Evolutionary conservation across 2,329 filamentous ascomycete species (phyloP).

Genomic region (Paecilomyces formosus): DNA sequence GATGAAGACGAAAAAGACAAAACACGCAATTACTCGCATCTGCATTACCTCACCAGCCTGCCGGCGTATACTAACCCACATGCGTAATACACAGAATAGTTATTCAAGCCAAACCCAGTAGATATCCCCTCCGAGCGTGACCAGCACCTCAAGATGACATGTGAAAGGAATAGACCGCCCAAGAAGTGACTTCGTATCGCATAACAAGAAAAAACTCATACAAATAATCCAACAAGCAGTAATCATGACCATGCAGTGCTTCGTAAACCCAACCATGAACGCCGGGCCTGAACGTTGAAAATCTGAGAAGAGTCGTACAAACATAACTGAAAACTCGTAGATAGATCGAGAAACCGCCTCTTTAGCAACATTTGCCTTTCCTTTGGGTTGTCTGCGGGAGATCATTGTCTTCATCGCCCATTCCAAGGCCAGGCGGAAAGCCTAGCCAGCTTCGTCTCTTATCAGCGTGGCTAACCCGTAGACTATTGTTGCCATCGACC

Average conservation of each 20-base stretch:
- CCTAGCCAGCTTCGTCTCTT: conserved; percentile 62
- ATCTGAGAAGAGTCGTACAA: not conserved
- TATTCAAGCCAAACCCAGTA: not conserved
- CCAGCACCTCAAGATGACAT: not conserved
- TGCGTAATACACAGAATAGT: not conserved
- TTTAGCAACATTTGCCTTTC: conserved; percentile 36
- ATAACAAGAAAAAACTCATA: not conserved
- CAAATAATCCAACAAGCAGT: not conserved
- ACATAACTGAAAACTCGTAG: conserved; percentile 1
- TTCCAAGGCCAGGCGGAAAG: conserved; percentile 42
- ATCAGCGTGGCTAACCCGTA: conserved; percentile 51
- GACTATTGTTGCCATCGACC: conserved; percentile 48
- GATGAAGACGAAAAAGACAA: not conserved
- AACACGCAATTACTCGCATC: not conserved
- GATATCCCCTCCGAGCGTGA: not conserved
- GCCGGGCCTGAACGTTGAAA: not conserved
- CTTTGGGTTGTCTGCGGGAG: conserved; percentile 23
- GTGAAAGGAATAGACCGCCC: not conserved
- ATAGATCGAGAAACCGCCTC: not conserved
- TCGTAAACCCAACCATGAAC: not conserved
- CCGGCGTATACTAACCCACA: not conserved
- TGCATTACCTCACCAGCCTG: not conserved
- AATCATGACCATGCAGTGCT: not conserved
- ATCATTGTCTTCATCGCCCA: conserved; percentile 25
- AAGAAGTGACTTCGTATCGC: not conserved